These are phyloP conservation scores for Lecanicillium sp. DNA, from an alignment of 2,329 filamentous ascomycete genomes.

Conservation along the genomic window DNA sequence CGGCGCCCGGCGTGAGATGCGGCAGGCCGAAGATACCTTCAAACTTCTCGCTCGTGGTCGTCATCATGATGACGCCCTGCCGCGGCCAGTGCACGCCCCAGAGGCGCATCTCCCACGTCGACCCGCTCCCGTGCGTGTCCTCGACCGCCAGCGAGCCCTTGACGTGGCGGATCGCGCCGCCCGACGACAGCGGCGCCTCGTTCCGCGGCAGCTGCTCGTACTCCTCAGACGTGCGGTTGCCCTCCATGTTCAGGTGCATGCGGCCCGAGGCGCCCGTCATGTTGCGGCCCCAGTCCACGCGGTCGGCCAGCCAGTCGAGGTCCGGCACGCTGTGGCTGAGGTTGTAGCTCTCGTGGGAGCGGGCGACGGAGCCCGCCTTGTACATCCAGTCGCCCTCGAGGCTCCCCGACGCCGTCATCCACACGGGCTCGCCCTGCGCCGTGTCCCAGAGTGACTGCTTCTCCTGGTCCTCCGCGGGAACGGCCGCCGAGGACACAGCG, in stretches of 20 bases:
- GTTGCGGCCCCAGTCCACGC: slow-evolving; percentile 67
- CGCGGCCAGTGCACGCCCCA: slow-evolving; percentile 81
- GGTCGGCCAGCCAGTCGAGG: slow-evolving; percentile 56
- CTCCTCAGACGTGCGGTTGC: slow-evolving; percentile 43
- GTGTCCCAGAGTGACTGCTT: slow-evolving; percentile 27
- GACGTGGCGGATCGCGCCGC: slow-evolving; percentile 60
- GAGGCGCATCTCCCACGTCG: slow-evolving; percentile 72
- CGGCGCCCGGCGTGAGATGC: slow-evolving; percentile 61
- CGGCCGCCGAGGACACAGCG: slow-evolving; percentile 34
- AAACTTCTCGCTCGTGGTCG: slow-evolving; percentile 90
- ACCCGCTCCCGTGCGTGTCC: slow-evolving; percentile 59
- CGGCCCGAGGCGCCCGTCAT: slow-evolving; percentile 67
- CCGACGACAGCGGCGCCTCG: slow-evolving; percentile 31
- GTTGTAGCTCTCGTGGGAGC: slow-evolving; percentile 50
- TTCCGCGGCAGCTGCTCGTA: slow-evolving; percentile 35
- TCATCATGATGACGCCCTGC: slow-evolving; percentile 73
- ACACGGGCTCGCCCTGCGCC: slow-evolving; percentile 44
- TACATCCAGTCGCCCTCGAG: slow-evolving; percentile 72
- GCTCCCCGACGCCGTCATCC: slow-evolving; percentile 72
- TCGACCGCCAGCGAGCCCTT: slow-evolving; percentile 65
- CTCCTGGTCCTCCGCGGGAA: slow-evolving; percentile 33
- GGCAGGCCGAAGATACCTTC: slow-evolving; percentile 86
- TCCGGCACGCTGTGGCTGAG: slow-evolving; percentile 58
- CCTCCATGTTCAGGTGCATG: slow-evolving; percentile 60
- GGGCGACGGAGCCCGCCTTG: slow-evolving; percentile 41